Evolutionary conservation across 176 grass and related monocot species (phyloP).

Genomic region (Aegilops tauschii): DNA sequence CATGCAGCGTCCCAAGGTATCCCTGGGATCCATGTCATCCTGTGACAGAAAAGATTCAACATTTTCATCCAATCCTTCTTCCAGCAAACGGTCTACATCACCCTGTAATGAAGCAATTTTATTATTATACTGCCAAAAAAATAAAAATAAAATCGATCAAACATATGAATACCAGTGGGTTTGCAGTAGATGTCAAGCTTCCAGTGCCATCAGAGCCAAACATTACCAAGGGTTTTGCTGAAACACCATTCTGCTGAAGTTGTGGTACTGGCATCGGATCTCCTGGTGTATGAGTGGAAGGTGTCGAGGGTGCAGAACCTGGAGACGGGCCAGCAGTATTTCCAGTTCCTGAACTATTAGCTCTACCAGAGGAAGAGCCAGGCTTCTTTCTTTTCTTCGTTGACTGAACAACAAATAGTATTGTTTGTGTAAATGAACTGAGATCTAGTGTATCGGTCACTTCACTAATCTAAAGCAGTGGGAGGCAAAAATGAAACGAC

Average conservation of each 20-base stretch:
- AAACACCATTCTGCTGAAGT: conserved; percentile 73
- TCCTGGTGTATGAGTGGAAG: conserved; percentile 95
- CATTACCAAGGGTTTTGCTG: conserved; percentile 72
- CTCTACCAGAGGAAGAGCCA: conserved; percentile 72
- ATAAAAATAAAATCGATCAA: neutral
- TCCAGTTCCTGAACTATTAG: conserved; percentile 88
- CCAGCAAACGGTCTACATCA: conserved; percentile 92
- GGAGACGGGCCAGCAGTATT: conserved; percentile 97
- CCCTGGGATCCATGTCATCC: conserved; percentile 97
- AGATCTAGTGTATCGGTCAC: conserved; percentile 9
- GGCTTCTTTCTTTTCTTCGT: conserved; percentile 75
- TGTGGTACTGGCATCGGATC: conserved; percentile 86
- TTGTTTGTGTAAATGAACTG: conserved; percentile 5
- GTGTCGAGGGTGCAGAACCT: conserved; percentile 93
- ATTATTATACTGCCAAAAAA: neutral
- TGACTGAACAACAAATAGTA: conserved; percentile 44
- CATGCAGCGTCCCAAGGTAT: conserved; percentile 73
- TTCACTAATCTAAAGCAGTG: conserved; percentile 11
- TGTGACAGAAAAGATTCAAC: conserved; percentile 99
- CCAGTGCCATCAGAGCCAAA: conserved; percentile 77
- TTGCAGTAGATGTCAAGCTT: conserved; percentile 81
- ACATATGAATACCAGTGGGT: conserved; percentile 59
- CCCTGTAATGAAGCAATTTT: conserved; percentile 52
- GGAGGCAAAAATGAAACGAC: neutral
- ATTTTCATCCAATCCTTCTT: conserved; percentile 97